Base-by-base conservation (phyloP, 106 monocot species). In the Hemerocallis citrina region DNA sequence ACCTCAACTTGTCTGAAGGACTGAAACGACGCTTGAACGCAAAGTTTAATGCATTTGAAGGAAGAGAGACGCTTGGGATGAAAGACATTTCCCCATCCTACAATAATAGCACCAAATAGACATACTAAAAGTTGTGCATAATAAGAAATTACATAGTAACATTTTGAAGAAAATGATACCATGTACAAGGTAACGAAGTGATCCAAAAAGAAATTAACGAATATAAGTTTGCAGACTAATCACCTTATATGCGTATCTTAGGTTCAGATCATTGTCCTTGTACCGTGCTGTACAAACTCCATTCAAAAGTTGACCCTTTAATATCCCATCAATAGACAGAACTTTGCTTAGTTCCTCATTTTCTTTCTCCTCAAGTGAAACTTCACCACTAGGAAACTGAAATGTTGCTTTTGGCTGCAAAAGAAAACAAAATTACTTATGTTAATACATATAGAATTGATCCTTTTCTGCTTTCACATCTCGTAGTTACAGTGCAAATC, bases 201-300 rank as follows among this genome's bases (percentile, higher is more conserved):
- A n/a, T 58, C 8, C 23, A 63, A 11, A 57, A 55, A 2, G 27
- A 66, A 24, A 5, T 19, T 52, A 54, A 60, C 42, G 17, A 55
- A n/a, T 40, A 27, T 12, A 4, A 42, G n/a, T 9, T 34, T 55
- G 21, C 10, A 48, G 28, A 38, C 0, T 13, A 37, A 47, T 74
- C 44, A 92, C 98, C 98, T 92, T 98, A 58, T 85, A 98, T 48
- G 65, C 75, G 59, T 98, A 98, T 92, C 85, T 79, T 44, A 92
- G 32, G 49, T 74, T 85, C 52, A 88, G 55, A 62, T 79, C 73
- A 34, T 98, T 69, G 16, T 82, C 80, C 50, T 42, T 76, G 64
- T 68, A 80, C 11, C 62, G 13, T 6, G 85, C 88, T 31, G 92
- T 78, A 52, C 79, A 77, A 39, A 88, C 40, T 48, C 98, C 98